Conservation (phyloP, 441 rosid species). For the Populus hybrid region DNA sequence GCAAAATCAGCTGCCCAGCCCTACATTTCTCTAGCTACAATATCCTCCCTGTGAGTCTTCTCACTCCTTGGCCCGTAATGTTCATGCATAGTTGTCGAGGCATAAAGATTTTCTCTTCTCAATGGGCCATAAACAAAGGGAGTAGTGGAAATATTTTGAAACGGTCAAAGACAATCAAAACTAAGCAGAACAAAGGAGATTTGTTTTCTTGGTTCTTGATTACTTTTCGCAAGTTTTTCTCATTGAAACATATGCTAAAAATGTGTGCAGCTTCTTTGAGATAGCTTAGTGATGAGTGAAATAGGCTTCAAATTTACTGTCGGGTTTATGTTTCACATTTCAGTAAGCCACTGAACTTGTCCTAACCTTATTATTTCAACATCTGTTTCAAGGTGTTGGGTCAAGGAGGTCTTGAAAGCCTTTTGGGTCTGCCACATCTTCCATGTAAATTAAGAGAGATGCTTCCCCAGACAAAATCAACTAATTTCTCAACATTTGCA, state of each 20-base stretch:
- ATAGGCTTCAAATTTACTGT: neutral
- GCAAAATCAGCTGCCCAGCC: constrained; percentile 53
- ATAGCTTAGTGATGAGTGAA: neutral
- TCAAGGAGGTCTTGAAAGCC: constrained; percentile 48
- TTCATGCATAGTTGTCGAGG: neutral
- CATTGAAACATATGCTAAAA: neutral
- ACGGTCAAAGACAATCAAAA: neutral
- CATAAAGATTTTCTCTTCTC: neutral
- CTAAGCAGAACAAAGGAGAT: neutral
- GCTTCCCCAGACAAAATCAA: constrained; percentile 60
- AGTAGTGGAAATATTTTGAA: too few relatives aligned
- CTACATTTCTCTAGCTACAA: constrained; percentile 42
- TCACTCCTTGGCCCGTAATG: neutral
- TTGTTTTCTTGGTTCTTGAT: neutral
- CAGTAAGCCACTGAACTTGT: neutral
- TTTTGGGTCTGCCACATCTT: constrained; percentile 58
- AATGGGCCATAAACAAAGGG: neutral
- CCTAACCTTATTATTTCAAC: neutral
- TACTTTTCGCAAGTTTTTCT: neutral
- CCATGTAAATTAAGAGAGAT: constrained; percentile 51
- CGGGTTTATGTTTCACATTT: neutral
- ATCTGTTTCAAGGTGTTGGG: constrained; percentile 41
- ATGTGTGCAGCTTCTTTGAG: neutral
- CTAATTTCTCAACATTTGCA: constrained; percentile 40
- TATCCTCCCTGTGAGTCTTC: constrained; percentile 52